Base-by-base conservation (phyloP, 2,329 filamentous ascomycete genomes). In the Macrophomina pseudophaseolina region DNA sequence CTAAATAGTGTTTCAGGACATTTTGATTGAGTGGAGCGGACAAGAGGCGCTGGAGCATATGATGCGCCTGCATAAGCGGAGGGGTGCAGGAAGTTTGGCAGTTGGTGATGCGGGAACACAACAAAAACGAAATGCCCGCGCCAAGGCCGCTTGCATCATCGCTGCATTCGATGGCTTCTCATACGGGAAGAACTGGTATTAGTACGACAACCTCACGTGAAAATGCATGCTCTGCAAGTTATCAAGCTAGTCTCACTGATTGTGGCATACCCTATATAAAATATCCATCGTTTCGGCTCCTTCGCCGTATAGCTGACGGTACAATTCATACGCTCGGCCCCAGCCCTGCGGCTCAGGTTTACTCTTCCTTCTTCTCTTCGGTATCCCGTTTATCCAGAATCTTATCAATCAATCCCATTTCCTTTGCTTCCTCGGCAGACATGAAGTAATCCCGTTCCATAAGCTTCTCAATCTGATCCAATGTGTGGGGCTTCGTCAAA, bases 361-460 rank as follows among this genome's bases (percentile, higher is more conserved):
- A 49, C 2, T 53, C 54, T 46, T 72, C 71, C 49, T 74, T 70
- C 62, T 73, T 74, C 44, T 66, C 68, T 38, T 77, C 75, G 23
- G 81, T 81, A 30, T 82, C 81, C 72, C 92, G 85, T 81, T 86
- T 86, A 54, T 88, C 77, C 72, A 99, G 76, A 68, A 99, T 94
- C 80, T 94, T 89, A 78, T 99, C 95, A 69, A 99, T 89, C 72
- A 99, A 92, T 0, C 95, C 95, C 79, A 96, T 86, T 60, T 96
- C 92, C 73, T 93, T 83, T 8, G 95, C 95, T 82, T 99, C 94
- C 53, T 92, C 83, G 0, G 94, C 93, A 65, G 90, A 91, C 85
- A 99, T 86, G 73, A 97, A 98, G 75, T 95, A 95, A 78, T 99
- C 95, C 66, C 95, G 85, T 83, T 99, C 95, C 94, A 99, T 98